Evolutionary conservation across 345 rosid species (phyloP).

Genomic region (Isatis tinctoria): DNA sequence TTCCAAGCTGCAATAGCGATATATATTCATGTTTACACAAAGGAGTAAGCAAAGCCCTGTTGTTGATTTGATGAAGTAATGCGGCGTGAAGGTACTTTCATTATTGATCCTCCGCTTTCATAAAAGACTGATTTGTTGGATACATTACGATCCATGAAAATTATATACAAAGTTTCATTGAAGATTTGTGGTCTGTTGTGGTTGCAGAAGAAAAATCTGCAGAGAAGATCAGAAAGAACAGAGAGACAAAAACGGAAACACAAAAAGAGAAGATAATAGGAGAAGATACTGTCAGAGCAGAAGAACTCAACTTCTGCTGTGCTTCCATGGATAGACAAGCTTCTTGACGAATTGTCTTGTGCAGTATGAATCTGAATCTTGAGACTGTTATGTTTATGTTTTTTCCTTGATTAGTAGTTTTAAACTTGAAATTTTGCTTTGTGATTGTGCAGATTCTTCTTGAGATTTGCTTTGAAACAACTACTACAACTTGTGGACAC

Average conservation of each 20-base stretch:
- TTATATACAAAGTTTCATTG: neutral
- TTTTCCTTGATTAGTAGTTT: neutral
- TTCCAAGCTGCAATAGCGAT: too few species aligned
- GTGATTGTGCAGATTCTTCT: slow-evolving; percentile 66
- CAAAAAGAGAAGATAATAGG: slow-evolving; percentile 28
- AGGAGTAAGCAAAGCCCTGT: slow-evolving; percentile 54
- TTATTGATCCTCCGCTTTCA: neutral
- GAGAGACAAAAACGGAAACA: slow-evolving; percentile 16
- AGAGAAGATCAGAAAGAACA: slow-evolving; percentile 29
- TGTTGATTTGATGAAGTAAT: slow-evolving; percentile 49
- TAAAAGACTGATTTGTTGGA: neutral
- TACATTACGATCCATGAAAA: neutral
- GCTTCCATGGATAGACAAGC: slow-evolving; percentile 70
- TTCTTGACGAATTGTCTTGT: slow-evolving; percentile 88
- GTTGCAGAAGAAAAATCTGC: slow-evolving; percentile 17
- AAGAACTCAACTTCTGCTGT: slow-evolving; percentile 23
- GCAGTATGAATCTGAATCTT: slow-evolving; percentile 56
- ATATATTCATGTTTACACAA: too few species aligned
- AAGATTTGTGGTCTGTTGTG: neutral
- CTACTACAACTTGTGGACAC: too few species aligned
- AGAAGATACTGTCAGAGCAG: slow-evolving; percentile 17
- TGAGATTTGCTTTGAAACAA: slow-evolving; percentile 93
- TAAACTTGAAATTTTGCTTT: neutral
- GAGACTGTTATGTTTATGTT: neutral
- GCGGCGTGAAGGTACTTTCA: slow-evolving; percentile 32